phyloP scores from a whole-genome alignment of 2,329 filamentous ascomycete genomes.

The Botrytis tulipae region DNA sequence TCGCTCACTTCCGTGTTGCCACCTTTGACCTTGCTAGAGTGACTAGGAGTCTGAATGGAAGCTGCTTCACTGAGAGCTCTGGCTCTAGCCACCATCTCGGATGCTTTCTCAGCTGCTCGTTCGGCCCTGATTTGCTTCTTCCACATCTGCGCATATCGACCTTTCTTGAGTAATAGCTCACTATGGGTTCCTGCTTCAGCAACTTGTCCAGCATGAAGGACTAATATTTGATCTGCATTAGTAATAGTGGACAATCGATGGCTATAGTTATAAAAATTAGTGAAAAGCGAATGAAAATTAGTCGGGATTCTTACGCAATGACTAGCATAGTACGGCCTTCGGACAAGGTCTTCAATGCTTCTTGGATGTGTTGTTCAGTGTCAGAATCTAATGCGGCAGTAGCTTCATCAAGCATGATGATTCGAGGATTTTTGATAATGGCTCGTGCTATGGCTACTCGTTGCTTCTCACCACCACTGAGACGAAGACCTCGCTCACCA shows the following conservation, averaged over 20 bases:
- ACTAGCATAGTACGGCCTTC: slow-evolving; percentile 88
- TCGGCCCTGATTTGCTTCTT: slow-evolving; percentile 81
- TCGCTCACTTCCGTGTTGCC: slow-evolving; percentile 35
- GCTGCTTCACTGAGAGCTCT: slow-evolving; percentile 35
- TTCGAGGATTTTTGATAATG: slow-evolving; percentile 85
- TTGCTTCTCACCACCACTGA: slow-evolving; percentile 91
- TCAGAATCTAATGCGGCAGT: slow-evolving; percentile 89
- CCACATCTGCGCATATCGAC: slow-evolving; percentile 82
- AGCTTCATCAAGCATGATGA: slow-evolving; percentile 91
- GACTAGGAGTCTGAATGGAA: slow-evolving; percentile 29
- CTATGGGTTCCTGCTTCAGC: slow-evolving; percentile 77
- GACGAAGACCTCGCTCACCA: slow-evolving; percentile 80
- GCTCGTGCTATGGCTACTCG: slow-evolving; percentile 90
- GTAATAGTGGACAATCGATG: slow-evolving; percentile 78
- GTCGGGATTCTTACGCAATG: slow-evolving; percentile 67
- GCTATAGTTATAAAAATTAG: slow-evolving; percentile 68
- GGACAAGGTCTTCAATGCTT: slow-evolving; percentile 77
- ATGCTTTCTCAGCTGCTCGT: slow-evolving; percentile 61
- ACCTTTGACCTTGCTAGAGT: slow-evolving; percentile 33
- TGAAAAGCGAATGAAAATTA: slow-evolving; percentile 65
- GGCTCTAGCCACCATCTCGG: slow-evolving; percentile 34
- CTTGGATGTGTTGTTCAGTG: slow-evolving; percentile 90
- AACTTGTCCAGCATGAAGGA: slow-evolving; percentile 74
- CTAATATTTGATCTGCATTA: slow-evolving; percentile 85
- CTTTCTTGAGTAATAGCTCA: slow-evolving; percentile 67